phyloP scores from a whole-genome alignment of 441 rosid species.

The Gossypium gossypioides region DNA sequence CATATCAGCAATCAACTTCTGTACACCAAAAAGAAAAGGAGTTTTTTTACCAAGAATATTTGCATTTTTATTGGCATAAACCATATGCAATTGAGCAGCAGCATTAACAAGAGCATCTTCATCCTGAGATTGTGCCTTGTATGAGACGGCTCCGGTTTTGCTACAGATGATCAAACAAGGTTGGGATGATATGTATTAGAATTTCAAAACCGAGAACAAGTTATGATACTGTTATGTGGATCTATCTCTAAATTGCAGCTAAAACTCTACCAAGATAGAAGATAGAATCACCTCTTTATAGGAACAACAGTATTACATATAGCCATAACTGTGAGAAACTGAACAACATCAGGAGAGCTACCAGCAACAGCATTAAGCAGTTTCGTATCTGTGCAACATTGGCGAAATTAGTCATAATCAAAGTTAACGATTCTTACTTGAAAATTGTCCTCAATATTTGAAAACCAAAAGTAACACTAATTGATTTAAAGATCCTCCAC shows the following conservation, averaged over 20 bases:
- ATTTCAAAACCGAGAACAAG: background rate
- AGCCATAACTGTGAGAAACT: slow-evolving; percentile 88
- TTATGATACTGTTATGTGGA: background rate
- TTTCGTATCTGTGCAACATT: slow-evolving; percentile 40
- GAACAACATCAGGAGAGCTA: slow-evolving; percentile 76
- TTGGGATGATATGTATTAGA: background rate
- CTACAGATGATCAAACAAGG: slow-evolving; percentile 29
- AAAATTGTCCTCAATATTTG: slow-evolving; percentile 10
- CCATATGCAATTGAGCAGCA: slow-evolving; percentile 86
- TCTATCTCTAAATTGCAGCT: slow-evolving; percentile 1
- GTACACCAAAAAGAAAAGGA: slow-evolving; percentile 22
- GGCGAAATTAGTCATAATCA: background rate
- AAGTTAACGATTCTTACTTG: background rate
- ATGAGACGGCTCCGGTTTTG: slow-evolving; percentile 68
- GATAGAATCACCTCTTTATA: slow-evolving; percentile 50
- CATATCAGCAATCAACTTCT: slow-evolving; percentile 12
- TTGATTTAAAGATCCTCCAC: slow-evolving; percentile 3
- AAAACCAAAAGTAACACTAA: slow-evolving; percentile 3
- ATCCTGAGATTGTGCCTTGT: slow-evolving; percentile 98
- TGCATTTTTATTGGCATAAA: slow-evolving; percentile 55
- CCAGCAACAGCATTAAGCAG: slow-evolving; percentile 63
- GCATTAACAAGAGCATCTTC: slow-evolving; percentile 98
- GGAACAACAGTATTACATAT: slow-evolving; percentile 93
- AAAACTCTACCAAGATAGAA: slow-evolving; percentile 8
- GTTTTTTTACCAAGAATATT: slow-evolving; percentile 54